These are phyloP conservation scores for Dittrichia graveolens DNA, from an alignment of 129 eudicot species.

Conservation along the genomic window DNA sequence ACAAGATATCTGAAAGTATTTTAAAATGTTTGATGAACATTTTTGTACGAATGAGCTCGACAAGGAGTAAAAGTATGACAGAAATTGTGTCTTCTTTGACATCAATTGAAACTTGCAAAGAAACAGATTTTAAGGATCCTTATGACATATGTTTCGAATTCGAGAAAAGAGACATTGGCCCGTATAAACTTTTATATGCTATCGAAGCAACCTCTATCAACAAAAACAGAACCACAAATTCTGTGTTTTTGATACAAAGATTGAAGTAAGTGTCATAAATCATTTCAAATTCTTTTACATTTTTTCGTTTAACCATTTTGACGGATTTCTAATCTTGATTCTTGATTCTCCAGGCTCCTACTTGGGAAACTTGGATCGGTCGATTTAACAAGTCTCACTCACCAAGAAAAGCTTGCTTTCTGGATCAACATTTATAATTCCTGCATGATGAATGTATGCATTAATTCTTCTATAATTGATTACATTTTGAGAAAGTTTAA, in stretches of 20 bases:
- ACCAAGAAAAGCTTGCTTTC: constrained; percentile 91
- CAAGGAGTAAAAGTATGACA: constrained; percentile 42
- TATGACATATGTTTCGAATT: constrained; percentile 54
- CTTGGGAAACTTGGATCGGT: constrained; percentile 66
- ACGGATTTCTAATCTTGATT: constrained; percentile 4
- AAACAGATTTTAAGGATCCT: constrained; percentile 65
- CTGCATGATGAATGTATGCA: constrained; percentile 93
- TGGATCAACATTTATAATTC: constrained; percentile 91
- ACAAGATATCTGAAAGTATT: constrained; percentile 67
- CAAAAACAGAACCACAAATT: constrained; percentile 56
- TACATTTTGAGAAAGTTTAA: not conserved
- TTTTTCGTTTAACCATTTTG: not conserved
- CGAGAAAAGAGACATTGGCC: constrained; percentile 66
- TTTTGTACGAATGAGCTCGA: constrained; percentile 69
- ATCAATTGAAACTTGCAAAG: constrained; percentile 31
- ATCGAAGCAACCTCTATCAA: constrained; percentile 67
- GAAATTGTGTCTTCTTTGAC: constrained; percentile 48
- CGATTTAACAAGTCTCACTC: constrained; percentile 57
- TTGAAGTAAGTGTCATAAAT: constrained; percentile 50
- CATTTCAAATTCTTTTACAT: not conserved
- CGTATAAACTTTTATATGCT: constrained; percentile 55
- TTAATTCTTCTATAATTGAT: not conserved
- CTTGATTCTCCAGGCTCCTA: constrained; percentile 51
- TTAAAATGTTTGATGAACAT: constrained; percentile 74
- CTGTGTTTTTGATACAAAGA: constrained; percentile 70